These are phyloP conservation scores for Ceratocystis huliohia DNA, from an alignment of 2,329 filamentous ascomycete species.

Conservation along the genomic window DNA sequence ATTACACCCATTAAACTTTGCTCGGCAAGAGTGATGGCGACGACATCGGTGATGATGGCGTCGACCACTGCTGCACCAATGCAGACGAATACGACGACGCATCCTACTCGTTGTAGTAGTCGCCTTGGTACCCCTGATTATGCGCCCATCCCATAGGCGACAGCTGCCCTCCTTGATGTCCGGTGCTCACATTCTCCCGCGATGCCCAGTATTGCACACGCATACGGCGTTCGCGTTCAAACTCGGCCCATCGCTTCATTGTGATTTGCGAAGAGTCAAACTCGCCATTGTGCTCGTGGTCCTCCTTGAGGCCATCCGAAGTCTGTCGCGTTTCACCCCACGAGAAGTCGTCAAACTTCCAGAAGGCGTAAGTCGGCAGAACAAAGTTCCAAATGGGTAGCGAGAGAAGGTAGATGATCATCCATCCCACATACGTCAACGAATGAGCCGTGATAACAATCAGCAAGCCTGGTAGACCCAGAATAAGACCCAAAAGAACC, in stretches of 20 bases:
- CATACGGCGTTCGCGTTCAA: slow-evolving; percentile 55
- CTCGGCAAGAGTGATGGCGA: not conserved
- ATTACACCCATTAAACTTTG: slow-evolving; percentile 25
- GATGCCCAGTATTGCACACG: slow-evolving; percentile 41
- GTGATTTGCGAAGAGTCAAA: slow-evolving; percentile 98
- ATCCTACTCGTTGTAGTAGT: slow-evolving; percentile 36
- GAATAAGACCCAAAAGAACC: slow-evolving; percentile 74
- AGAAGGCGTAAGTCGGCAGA: slow-evolving; percentile 86
- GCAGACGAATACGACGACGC: not conserved
- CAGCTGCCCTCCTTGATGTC: slow-evolving; percentile 33
- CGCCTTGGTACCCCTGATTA: slow-evolving; percentile 36
- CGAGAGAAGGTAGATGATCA: slow-evolving; percentile 87
- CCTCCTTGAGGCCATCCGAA: slow-evolving; percentile 79
- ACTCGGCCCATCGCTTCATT: slow-evolving; percentile 98
- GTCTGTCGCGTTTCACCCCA: slow-evolving; percentile 98
- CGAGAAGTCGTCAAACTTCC: slow-evolving; percentile 99
- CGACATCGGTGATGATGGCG: not conserved
- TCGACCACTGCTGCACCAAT: not conserved
- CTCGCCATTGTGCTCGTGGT: slow-evolving; percentile 79
- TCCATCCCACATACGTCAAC: slow-evolving; percentile 86
- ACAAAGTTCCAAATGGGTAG: slow-evolving; percentile 97
- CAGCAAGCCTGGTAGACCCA: slow-evolving; percentile 82
- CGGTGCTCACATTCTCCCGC: slow-evolving; percentile 37
- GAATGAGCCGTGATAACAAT: slow-evolving; percentile 91
- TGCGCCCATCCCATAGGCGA: slow-evolving; percentile 28